phyloP scores from a whole-genome alignment of 225 moss, liverwort and hornwort genomes.

The Pseudisothecium myosuroides region DNA sequence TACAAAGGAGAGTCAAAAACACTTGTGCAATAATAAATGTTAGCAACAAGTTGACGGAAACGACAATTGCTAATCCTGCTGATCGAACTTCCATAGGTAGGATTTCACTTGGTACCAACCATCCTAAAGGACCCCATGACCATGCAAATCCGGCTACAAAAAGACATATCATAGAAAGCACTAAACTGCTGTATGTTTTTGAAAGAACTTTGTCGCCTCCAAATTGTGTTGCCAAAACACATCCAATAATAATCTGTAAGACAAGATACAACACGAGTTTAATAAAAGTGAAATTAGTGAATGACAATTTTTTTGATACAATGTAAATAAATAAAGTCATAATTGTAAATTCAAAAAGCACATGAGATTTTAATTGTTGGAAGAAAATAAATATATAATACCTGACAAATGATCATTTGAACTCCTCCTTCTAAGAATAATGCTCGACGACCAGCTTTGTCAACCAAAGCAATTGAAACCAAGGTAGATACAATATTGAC shows the following conservation, averaged over 20 bases:
- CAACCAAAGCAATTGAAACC: slow-evolving; percentile 30
- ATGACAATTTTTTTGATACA: not conserved
- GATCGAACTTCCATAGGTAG: slow-evolving; percentile 33
- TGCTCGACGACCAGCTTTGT: slow-evolving; percentile 13
- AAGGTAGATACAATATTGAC: slow-evolving; percentile 40
- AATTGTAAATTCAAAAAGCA: rapidly evolving
- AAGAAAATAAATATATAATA: not conserved
- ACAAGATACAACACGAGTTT: not conserved
- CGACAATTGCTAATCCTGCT: slow-evolving; percentile 21
- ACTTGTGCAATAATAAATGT: slow-evolving; percentile 46
- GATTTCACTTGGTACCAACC: slow-evolving; percentile 61
- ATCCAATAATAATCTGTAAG: not conserved
- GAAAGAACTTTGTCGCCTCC: not conserved
- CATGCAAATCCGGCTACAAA: slow-evolving; percentile 47
- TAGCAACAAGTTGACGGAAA: slow-evolving; percentile 22
- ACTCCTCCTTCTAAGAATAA: slow-evolving; percentile 41
- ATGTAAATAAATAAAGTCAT: not conserved
- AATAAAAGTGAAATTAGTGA: not conserved
- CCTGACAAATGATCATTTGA: slow-evolving; percentile 51
- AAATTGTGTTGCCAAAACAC: not conserved
- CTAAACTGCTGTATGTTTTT: not conserved
- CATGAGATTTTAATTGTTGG: not conserved
- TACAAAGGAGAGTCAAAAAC: slow-evolving; percentile 35
- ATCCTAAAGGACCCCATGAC: slow-evolving; percentile 63
- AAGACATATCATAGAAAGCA: slow-evolving; percentile 6